These are phyloP conservation scores for Rhinocladiella mackenziei DNA, from an alignment of 2,329 filamentous ascomycete species.

Conservation along the genomic window DNA sequence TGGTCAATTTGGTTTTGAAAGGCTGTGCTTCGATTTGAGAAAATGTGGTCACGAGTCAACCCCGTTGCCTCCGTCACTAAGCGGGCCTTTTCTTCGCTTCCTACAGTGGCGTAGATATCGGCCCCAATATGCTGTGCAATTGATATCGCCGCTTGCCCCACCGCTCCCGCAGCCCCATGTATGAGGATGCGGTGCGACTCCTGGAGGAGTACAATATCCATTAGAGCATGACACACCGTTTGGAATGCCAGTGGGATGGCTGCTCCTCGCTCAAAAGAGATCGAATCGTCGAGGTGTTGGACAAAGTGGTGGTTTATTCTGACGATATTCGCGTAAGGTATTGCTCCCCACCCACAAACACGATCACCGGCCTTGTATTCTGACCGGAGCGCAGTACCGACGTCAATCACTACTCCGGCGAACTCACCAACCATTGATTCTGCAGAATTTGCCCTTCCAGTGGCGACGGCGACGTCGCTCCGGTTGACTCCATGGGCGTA, in stretches of 20 bases:
- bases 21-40: constrained; percentile 29
- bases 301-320: not conserved
- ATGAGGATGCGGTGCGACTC: constrained; percentile 27
- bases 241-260: constrained; percentile 30
- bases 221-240: constrained; percentile 32
- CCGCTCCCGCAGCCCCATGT: constrained; percentile 25
- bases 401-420: constrained; percentile 33
- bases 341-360: constrained; percentile 23
- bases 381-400: constrained; percentile 32
- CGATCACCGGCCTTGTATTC: constrained; percentile 34
- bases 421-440: constrained; percentile 36
- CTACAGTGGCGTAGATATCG: constrained; percentile 27
- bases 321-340: not conserved
- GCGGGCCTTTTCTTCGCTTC: constrained; percentile 23
- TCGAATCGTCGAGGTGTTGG: constrained; percentile 1
- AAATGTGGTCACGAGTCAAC: constrained; percentile 34
- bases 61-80: constrained; percentile 26
- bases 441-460: constrained; percentile 31
- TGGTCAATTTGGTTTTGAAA: constrained; percentile 30
- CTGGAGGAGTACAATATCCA: constrained; percentile 28
- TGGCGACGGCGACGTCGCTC: constrained; percentile 36
- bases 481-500: constrained; percentile 34
- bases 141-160: constrained; percentile 29
- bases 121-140: constrained; percentile 28
- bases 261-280: constrained; percentile 27